A percentile compares a stretch with the other conserved stretches of the same genome.
Evolutionary conservation across 202 grass and related monocot species (phyloP).

Genomic region (Saccharum hybrid): DNA sequence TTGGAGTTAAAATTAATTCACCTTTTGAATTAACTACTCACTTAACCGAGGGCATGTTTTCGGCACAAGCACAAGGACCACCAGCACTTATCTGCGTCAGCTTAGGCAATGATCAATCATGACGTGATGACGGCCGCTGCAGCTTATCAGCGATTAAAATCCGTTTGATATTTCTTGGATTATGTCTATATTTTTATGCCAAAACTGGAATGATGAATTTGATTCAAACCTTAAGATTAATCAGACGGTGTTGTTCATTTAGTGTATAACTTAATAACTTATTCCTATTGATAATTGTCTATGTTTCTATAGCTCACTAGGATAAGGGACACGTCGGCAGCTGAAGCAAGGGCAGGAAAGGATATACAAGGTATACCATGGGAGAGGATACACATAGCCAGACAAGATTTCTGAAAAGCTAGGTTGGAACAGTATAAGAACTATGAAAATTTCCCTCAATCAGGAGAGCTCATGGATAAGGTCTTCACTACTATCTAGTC

Average conservation of each 20-base stretch:
- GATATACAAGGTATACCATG: conserved; percentile 97
- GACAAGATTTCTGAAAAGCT: conserved; percentile 67
- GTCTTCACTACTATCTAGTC: conserved; percentile 47
- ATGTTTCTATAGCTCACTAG: conserved; percentile 62
- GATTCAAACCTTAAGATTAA: background rate
- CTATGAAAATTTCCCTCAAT: conserved; percentile 82
- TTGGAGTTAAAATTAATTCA: background rate
- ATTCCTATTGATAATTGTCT: conserved; percentile 2
- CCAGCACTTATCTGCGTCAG: background rate
- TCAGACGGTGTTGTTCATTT: background rate
- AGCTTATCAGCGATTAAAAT: conserved; percentile 2
- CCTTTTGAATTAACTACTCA: conserved; percentile 21
- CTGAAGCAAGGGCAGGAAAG: conserved; percentile 82
- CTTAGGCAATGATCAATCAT: background rate
- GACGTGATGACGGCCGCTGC: background rate
- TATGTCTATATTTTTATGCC: conserved; percentile 14
- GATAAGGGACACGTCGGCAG: conserved; percentile 74
- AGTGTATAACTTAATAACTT: background rate
- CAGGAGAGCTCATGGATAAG: conserved; percentile 76
- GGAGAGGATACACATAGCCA: conserved; percentile 60
- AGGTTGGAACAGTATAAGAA: conserved; percentile 88
- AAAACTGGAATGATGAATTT: conserved; percentile 14
- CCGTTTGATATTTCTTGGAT: background rate
- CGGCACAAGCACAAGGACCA: background rate
- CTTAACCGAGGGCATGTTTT: conserved; percentile 2